Base-by-base conservation (phyloP, 345 rosid genomes). In the Eucalyptus brandiana region DNA sequence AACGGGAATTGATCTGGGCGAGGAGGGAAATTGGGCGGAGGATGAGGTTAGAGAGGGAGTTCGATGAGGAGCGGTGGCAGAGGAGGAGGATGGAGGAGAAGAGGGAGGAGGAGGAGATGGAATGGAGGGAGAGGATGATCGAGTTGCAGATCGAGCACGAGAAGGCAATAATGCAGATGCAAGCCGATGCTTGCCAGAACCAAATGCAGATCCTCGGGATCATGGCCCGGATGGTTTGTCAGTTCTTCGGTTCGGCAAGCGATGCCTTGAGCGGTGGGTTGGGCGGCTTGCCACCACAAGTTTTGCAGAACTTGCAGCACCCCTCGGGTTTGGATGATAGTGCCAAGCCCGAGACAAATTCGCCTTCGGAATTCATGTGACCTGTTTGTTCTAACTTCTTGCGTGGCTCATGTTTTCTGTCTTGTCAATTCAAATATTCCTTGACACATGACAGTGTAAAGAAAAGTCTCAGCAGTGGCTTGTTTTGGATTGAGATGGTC, bases 81-180 rank as follows among this genome's bases (percentile, higher is more conserved):
- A 94, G 95, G 92, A 92, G 91, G 93, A 91, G 90, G 86, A 88
- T 93, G 92, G 95, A 94, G 90, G 96, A 94, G 93, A 93, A 92
- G 93, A 93, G 93, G 88, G 96, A 95, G 92, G 96, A 96, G 89
- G 98, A 96, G 87, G 97, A 95, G 92, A 96, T 96, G 96, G 96
- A 96, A 21, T 95, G 97, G 98, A 93, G 93, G 93, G 96, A 93
- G 91, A 92, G 93, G 90, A 90, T 94, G 93, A 9, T 93, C 40
- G 93, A 88, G n/a, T 89, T 94, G 96, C 96, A 96, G 90, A 91
- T 96, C 34, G 96, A 95, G 88, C 97, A 95, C 17, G 97, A 96
- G 93, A 96, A 95, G 91, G 90, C 94, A 50, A 94, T 94, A 93
- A 93, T 95, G 95, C 96, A 95, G 89, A 93, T 96, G 94, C 97